Base-by-base conservation (phyloP, 768 basidiomycete species). In the Hygrophorus pudorinus region DNA sequence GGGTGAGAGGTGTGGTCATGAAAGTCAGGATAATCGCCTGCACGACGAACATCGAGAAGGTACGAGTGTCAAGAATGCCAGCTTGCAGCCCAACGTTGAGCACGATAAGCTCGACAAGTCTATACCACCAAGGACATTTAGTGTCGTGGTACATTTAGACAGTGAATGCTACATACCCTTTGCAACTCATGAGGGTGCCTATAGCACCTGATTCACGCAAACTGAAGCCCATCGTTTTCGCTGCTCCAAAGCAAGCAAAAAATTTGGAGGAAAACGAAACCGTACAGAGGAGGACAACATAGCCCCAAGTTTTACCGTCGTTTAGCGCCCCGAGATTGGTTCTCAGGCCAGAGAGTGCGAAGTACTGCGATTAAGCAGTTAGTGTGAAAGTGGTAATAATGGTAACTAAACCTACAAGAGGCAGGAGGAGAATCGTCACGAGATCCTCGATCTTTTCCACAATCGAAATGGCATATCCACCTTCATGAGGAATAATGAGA, bases 21-120 rank as follows among this genome's bases (percentile, higher is more conserved):
- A 86, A 80, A 0, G 89, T 90, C 36, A 90, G 66, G 39, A 89
- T 64, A 33, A 89, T 64, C 3, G 84, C 80, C 38, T 80, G 77
- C 38, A 92, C 65, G 48, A 93, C 89, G 50, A 93, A 89, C 85
- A 92, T 91, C 0, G 87, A 85, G 67, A 93, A 90, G 9, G 83
- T 75, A 18, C 76, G 72, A 0, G 68, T 61, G 54, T 77, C 69
- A 37, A 85, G 68, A 44, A 86, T 79, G 10, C 64, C 63, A 2
- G 86, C 86, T 48, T 68, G 60, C 6, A 87, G 68, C 40, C 91
- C 91, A 50, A 93, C 79, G 56, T 96, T 96, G 55, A 93, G 75
- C 6, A 92, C 90, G 50, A 96, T 92, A 21, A 93, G 76, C 59
- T 93, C 90, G 18, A 92, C 88, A 16, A 80, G 66, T 28, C 78